Evolutionary conservation across 148 eudicot genomes (phyloP), one percentile per base, ranked within the genome.

Genomic region (Gaultheria prostrata): DNA sequence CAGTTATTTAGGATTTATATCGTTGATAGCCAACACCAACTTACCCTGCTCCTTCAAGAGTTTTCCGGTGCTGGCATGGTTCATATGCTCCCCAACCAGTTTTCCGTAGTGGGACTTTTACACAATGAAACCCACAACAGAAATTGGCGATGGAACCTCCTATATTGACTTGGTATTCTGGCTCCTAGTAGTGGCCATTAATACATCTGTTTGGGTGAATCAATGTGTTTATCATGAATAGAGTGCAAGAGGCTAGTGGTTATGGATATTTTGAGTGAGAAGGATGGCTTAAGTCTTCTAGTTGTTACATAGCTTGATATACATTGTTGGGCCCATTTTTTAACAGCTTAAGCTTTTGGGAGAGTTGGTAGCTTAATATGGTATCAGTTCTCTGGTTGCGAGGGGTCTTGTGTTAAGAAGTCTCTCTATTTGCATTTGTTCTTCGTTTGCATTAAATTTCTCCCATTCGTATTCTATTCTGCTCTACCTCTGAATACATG

Each of bases 31-130:
- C 76, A 72, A 39, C 12, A 6, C 13, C 76, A 67, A 12, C 20
- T 28, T 67, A 35, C 72, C 35, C 18, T 67, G 35, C 72, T 30
- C 35, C 18, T 67, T 13, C 72, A 28, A 30, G 72, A 67, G 8
- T 26, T 28, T 28, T 67, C 72, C 18, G 18, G 48, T 71, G 24
- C 17, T 71, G 76, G 76, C 48, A 71, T 71, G 46, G n/a, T 35
- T 71, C 20, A 71, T 71, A 71, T 71, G 45, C 76, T 71, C 46
- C 18, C 46, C 76, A 32, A 33, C 75, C 21, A 71, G 35, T 71
- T 32, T 71, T 71, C 35, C 72, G 8, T 5, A 6, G 43, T 67
- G 35, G 30, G 72, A 30, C 35, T 67, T 67, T 28, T 4, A 67
- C 35, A 28, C 72, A 28, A 4, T 28, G 35, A 30, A 67, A 17